These are phyloP conservation scores for Hirschioporus abietinus DNA, from an alignment of 768 basidiomycete species.

Conservation along the genomic window DNA sequence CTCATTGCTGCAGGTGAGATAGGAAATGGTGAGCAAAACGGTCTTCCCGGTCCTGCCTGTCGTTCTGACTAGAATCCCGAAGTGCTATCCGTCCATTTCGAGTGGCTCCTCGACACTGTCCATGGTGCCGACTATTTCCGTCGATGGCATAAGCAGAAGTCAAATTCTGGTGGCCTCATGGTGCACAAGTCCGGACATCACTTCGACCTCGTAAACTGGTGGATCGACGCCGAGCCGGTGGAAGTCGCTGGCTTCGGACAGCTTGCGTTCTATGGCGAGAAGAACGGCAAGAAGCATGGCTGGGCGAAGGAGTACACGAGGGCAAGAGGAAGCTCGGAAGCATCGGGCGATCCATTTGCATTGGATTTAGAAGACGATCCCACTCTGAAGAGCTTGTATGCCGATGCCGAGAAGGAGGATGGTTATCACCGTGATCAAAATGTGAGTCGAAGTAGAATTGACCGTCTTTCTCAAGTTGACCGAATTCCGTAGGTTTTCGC, in stretches of 20 bases:
- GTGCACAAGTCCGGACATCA: constrained; percentile 42
- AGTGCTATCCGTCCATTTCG: constrained; percentile 47
- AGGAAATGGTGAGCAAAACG: constrained; percentile 28
- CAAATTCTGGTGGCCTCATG: constrained; percentile 39
- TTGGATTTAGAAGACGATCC: constrained; percentile 40
- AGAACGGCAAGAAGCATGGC: constrained; percentile 39
- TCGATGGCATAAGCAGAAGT: constrained; percentile 44
- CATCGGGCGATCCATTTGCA: constrained; percentile 43
- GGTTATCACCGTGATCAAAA: constrained; percentile 48
- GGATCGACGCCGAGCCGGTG: constrained; percentile 41
- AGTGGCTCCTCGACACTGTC: constrained; percentile 48
- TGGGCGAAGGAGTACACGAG: constrained; percentile 43
- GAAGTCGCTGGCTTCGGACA: constrained; percentile 42
- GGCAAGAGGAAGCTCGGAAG: constrained; percentile 36
- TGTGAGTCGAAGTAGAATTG: constrained; percentile 19
- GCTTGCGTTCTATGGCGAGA: constrained; percentile 42
- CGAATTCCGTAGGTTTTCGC: constrained; percentile 30
- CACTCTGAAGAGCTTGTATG: constrained; percentile 39
- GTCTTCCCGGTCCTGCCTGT: not conserved
- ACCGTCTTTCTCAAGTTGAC: not conserved
- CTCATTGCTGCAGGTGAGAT: constrained; percentile 41
- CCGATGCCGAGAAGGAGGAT: constrained; percentile 42
- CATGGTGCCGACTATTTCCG: constrained; percentile 50
- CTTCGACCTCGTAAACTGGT: constrained; percentile 53
- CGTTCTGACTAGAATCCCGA: not conserved